These are phyloP conservation scores for Triticum aestivum DNA, from an alignment of 176 grass and related monocot genomes.

Conservation along the genomic window DNA sequence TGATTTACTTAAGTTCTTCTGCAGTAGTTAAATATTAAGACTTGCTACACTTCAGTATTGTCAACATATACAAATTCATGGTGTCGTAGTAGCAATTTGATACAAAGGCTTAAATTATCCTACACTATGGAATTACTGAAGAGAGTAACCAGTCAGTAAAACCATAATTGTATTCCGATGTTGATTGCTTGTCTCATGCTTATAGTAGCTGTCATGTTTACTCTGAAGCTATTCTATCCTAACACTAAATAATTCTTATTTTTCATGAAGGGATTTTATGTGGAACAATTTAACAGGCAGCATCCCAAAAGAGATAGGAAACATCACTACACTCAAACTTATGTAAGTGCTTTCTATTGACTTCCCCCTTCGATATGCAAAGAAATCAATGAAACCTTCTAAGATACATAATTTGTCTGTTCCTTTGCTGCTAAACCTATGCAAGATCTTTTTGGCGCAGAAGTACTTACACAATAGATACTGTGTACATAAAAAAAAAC, in stretches of 20 bases:
- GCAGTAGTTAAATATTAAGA: constrained; percentile 1
- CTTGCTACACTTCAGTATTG: constrained; percentile 15
- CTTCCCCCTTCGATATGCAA: constrained; percentile 2
- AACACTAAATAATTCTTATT: constrained; percentile 28
- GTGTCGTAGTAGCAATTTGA: not conserved
- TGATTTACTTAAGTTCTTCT: constrained; percentile 1
- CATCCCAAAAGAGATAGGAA: constrained; percentile 90
- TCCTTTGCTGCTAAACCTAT: not conserved
- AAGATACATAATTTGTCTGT: not conserved
- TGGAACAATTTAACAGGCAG: constrained; percentile 84
- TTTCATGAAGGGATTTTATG: constrained; percentile 91
- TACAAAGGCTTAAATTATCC: not conserved
- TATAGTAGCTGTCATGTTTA: not conserved
- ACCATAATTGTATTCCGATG: not conserved
- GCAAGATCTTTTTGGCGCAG: not conserved
- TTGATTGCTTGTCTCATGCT: not conserved
- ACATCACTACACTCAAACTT: constrained; percentile 74
- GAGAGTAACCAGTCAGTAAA: not conserved
- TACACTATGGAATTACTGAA: not conserved
- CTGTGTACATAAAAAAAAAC: not conserved
- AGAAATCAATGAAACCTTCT: constrained; percentile 2
- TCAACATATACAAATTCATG: not conserved
- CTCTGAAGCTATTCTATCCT: constrained; percentile 1
- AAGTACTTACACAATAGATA: too few relatives aligned
- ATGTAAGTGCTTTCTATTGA: constrained; percentile 56